Evolutionary conservation across 2,329 filamentous ascomycete genomes (phyloP).

Genomic region (Tolypocladium tropicale): DNA sequence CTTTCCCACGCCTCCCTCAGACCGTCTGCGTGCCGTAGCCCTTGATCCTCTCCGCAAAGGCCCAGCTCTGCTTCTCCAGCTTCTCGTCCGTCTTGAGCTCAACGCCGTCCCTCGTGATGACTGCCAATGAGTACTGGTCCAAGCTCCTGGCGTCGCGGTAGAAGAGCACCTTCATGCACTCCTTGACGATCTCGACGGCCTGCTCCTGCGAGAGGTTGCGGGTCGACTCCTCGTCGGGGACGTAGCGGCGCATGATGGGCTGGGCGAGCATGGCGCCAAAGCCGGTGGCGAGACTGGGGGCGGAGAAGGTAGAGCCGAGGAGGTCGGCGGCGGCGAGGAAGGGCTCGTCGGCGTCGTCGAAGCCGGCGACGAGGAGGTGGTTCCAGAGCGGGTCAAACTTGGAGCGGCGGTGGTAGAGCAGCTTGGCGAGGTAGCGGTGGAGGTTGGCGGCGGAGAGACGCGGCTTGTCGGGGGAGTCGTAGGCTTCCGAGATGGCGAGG

Average conservation of each 20-base stretch:
- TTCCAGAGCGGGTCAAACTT: slow-evolving; percentile 99
- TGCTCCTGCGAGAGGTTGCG: slow-evolving; percentile 63
- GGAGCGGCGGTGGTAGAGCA: slow-evolving; percentile 88
- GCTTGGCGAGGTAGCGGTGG: slow-evolving; percentile 91
- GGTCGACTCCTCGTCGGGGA: slow-evolving; percentile 74
- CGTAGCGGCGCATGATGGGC: slow-evolving; percentile 75
- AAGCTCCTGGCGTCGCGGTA: slow-evolving; percentile 92
- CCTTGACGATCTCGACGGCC: slow-evolving; percentile 71
- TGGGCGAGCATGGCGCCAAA: slow-evolving; percentile 90
- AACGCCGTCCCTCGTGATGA: slow-evolving; percentile 82
- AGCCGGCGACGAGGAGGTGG: slow-evolving; percentile 79
- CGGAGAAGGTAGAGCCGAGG: slow-evolving; percentile 81
- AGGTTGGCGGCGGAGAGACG: slow-evolving; percentile 83
- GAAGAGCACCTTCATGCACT: slow-evolving; percentile 97
- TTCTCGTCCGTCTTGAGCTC: slow-evolving; percentile 76
- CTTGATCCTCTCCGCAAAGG: slow-evolving; percentile 88
- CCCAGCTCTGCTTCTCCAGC: slow-evolving; percentile 95
- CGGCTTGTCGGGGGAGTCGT: slow-evolving; percentile 38
- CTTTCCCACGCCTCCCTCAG: slow-evolving; percentile 17
- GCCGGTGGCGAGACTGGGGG: slow-evolving; percentile 83
- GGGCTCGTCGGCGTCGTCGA: slow-evolving; percentile 69
- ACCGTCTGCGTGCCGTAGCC: slow-evolving; percentile 85
- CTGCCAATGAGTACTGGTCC: slow-evolving; percentile 83
- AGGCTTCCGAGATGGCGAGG: slow-evolving; percentile 82
- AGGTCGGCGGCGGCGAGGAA: slow-evolving; percentile 91